Conservation (phyloP, 179 eudicot genomes). For the Pouteria campechiana region DNA sequence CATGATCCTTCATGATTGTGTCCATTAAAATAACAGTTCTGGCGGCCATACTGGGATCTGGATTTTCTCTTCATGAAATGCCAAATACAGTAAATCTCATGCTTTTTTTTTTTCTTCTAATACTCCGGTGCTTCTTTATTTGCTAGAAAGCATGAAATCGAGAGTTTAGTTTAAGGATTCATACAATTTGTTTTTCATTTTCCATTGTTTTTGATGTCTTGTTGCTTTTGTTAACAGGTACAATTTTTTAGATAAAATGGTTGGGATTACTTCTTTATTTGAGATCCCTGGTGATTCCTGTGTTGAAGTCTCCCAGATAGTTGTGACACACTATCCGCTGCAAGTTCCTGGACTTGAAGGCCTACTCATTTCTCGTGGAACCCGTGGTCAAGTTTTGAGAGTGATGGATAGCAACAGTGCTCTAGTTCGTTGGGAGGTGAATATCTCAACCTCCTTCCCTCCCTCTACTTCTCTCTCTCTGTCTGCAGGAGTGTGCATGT, state of each 20-base stretch:
- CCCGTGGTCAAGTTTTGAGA: slow-evolving; percentile 73
- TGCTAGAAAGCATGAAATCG: neutral
- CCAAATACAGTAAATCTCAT: slow-evolving; percentile 14
- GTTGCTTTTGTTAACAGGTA: slow-evolving; percentile 36
- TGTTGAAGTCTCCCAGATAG: slow-evolving; percentile 42
- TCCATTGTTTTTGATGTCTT: neutral
- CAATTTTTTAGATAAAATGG: slow-evolving; percentile 81
- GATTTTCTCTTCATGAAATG: too few species aligned
- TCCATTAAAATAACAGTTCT: too few species aligned
- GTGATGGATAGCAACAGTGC: slow-evolving; percentile 53
- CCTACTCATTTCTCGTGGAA: slow-evolving; percentile 53
- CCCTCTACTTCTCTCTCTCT: too few species aligned
- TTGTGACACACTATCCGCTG: slow-evolving; percentile 52
- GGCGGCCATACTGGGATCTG: too few species aligned
- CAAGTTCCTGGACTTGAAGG: slow-evolving; percentile 75
- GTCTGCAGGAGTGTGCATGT: too few species aligned
- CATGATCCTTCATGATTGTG: too few species aligned
- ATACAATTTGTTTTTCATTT: neutral
- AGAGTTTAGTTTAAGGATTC: neutral
- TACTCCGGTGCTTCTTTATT: neutral
- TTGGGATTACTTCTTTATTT: slow-evolving; percentile 68
- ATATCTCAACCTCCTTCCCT: too few species aligned
- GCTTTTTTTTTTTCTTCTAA: neutral
- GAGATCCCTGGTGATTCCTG: slow-evolving; percentile 33
- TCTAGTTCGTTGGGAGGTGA: slow-evolving; percentile 98